Evolutionary conservation across 1,139 yeast genomes (phyloP), one percentile per base, ranked within the genome.

Genomic region (Wickerhamiella pararugosa): DNA sequence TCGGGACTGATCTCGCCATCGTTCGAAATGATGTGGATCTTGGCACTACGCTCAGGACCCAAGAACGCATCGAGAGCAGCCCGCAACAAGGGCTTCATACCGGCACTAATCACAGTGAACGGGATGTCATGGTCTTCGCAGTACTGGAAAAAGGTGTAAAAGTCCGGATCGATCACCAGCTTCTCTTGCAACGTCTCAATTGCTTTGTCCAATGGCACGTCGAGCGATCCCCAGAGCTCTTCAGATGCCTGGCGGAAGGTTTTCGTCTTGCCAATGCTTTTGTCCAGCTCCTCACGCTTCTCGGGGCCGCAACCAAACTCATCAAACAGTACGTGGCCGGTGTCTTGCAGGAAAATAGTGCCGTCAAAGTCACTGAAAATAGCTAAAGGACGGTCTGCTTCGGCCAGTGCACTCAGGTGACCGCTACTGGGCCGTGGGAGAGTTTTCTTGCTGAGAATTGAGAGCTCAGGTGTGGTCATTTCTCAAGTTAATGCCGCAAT

Each of bases 21-120:
- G 52, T 76, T 76, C 44, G 79, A 69, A 47, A 74, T 70, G 57
- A 76, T 74, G 45, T 73, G 75, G 51, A 76, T 75, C 49, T 71
- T 65, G 33, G 62, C 59, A 32, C 72, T 65, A 30, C 71, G 71
- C 43, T 74, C 76, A 41, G 61, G 63, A 11, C 82, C 82, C 36
- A 76, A 69, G 54, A 75, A 71, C 49, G 65, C 67, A 51, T 70
- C 68, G 49, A 76, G 69, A 42, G 76, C 75, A 21, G 76, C 75
- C 40, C 73, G 62, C 48, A 76, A 69, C 47, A 76, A 66, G 8
- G 83, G 83, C 53, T 66, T 68, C 69, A 76, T 68, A 9, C 83
- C 83, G n/a, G 80, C 76, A 36, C 76, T 70, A 45, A 76, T 73
- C 32, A 76, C 79, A 38, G 75, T 67, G 46, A 76, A 74, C 5